These are phyloP conservation scores for Drosera capensis DNA, from an alignment of 148 eudicot species.

Conservation along the genomic window DNA sequence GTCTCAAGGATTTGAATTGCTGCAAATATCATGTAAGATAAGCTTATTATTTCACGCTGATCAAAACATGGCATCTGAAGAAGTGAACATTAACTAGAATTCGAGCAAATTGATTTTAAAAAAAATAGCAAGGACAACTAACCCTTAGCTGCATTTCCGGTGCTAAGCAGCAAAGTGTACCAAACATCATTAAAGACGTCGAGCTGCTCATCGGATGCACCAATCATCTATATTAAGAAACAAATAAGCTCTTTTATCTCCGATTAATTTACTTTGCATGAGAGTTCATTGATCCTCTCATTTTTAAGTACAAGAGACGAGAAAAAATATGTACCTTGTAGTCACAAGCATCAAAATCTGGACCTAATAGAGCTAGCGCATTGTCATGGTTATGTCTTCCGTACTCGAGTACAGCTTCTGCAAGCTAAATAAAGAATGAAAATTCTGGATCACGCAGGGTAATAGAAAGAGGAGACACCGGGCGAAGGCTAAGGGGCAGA, in stretches of 20 bases:
- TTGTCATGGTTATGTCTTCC: slow-evolving; percentile 49
- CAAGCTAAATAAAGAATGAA: slow-evolving; percentile 34
- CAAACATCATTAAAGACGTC: slow-evolving; percentile 81
- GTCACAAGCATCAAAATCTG: slow-evolving; percentile 49
- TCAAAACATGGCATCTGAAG: not conserved
- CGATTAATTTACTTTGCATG: not conserved
- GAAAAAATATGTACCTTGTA: slow-evolving; percentile 42
- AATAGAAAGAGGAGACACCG: not conserved
- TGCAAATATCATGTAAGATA: slow-evolving; percentile 8
- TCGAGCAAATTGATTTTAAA: not conserved
- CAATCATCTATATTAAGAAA: slow-evolving; percentile 39
- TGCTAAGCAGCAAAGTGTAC: slow-evolving; percentile 43
- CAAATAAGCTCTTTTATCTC: not conserved
- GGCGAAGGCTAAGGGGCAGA: not conserved
- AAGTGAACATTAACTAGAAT: not conserved
- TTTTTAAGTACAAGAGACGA: not conserved
- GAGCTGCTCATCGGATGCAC: slow-evolving; percentile 90
- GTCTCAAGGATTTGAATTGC: slow-evolving; percentile 39
- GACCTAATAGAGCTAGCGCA: slow-evolving; percentile 52
- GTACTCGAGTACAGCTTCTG: slow-evolving; percentile 57
- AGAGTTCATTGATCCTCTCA: not conserved
- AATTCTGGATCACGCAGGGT: not conserved
- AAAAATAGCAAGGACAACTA: not conserved
- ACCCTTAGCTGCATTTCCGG: slow-evolving; percentile 62
- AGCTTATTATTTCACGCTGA: not conserved